Evolutionary conservation across 345 rosid genomes (phyloP).

Genomic region (Hibiscus mutabilis): DNA sequence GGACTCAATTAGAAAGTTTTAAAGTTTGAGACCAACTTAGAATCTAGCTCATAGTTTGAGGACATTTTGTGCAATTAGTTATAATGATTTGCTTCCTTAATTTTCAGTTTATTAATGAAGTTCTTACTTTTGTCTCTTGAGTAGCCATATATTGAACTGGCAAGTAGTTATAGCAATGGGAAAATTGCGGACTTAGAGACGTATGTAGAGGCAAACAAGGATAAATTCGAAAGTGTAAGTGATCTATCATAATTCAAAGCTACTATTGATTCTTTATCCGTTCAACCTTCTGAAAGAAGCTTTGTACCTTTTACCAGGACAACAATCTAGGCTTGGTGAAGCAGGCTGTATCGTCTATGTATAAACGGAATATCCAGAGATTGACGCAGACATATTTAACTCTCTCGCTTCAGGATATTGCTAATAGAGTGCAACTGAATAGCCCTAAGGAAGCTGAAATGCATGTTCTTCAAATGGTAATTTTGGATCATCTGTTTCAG

Average conservation of each 20-base stretch:
- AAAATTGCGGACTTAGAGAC: constrained; percentile 53
- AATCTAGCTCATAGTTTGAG: constrained; percentile 40
- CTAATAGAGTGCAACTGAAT: constrained; percentile 67
- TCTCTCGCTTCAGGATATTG: constrained; percentile 93
- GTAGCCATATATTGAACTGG: constrained; percentile 58
- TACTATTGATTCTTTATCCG: background rate
- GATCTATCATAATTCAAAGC: background rate
- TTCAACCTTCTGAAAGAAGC: constrained; percentile 13
- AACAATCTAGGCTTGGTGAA: constrained; percentile 87
- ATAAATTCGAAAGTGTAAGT: constrained; percentile 65
- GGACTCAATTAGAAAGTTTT: too few species aligned
- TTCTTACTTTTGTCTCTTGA: constrained; percentile 14
- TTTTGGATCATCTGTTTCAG: constrained; percentile 5
- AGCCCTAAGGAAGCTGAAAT: constrained; percentile 90
- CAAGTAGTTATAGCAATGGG: constrained; percentile 22
- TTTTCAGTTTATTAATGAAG: background rate
- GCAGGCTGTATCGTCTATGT: constrained; percentile 89
- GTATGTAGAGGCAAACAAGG: constrained; percentile 42
- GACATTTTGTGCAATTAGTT: constrained; percentile 17
- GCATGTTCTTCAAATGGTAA: constrained; percentile 98
- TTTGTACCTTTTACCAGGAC: constrained; percentile 50
- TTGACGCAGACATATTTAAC: constrained; percentile 93
- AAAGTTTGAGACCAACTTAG: too few species aligned
- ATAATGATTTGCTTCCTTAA: background rate
- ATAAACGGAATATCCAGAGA: constrained; percentile 89